Percentiles rank a stretch among this genome's conserved stretches.
Evolutionary conservation across 106 monocot species (phyloP).

Genomic region (Dendrobium chrysotoxum): DNA sequence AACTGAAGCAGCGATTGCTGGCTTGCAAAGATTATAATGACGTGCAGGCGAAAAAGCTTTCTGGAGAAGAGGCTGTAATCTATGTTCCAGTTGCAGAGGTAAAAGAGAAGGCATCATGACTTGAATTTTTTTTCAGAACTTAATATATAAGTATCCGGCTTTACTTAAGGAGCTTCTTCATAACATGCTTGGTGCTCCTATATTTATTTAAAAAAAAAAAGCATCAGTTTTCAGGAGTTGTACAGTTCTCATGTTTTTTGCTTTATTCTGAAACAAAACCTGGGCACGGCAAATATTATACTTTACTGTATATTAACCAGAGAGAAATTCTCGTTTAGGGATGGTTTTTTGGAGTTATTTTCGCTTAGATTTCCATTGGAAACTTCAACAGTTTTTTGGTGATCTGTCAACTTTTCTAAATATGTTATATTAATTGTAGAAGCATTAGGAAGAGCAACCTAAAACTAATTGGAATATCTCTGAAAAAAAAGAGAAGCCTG

Average conservation of each 20-base stretch:
- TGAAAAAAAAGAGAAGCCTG: too few relatives aligned
- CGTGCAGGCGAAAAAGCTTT: not conserved
- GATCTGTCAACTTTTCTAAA: too few relatives aligned
- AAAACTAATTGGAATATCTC: too few relatives aligned
- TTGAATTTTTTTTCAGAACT: not conserved
- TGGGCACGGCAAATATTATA: not conserved
- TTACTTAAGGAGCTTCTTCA: not conserved
- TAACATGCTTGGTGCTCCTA: not conserved
- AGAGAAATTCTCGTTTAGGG: not conserved
- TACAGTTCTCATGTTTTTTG: not conserved
- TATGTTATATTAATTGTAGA: too few relatives aligned
- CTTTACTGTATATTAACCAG: too few relatives aligned
- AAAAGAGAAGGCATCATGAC: conserved; percentile 30
- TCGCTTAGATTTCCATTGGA: too few relatives aligned
- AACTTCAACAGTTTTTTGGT: too few relatives aligned
- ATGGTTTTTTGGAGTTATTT: not conserved
- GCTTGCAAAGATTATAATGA: conserved; percentile 7
- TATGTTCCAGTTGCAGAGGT: conserved; percentile 53
- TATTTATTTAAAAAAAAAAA: not conserved
- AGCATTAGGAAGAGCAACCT: too few relatives aligned
- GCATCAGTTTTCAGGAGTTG: not conserved
- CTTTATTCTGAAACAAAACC: not conserved
- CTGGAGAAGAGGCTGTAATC: conserved; percentile 16
- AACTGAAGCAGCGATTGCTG: conserved; percentile 31
- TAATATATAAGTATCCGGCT: not conserved